A percentile compares a stretch with the other conserved stretches of the same genome.
These are phyloP conservation scores for Mortierella polycephala DNA, from an alignment of 371 early-diverging fungal species.

Conservation along the genomic window DNA sequence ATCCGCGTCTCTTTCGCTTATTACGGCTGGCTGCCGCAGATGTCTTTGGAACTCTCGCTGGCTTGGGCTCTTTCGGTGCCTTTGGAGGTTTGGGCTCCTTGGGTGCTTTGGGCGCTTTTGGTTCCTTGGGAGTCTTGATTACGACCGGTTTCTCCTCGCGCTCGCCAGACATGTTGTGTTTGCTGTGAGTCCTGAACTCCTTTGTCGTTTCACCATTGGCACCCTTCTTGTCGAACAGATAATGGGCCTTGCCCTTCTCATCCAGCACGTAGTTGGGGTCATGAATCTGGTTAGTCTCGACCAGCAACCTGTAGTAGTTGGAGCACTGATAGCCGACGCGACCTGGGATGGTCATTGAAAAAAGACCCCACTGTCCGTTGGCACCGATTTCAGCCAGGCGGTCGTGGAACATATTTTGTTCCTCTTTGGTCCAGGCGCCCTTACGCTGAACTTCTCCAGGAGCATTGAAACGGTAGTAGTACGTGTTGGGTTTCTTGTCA, in stretches of 20 bases:
- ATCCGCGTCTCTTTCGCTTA: constrained; percentile 61
- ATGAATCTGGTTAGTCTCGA: constrained; percentile 84
- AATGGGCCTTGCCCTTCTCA: constrained; percentile 88
- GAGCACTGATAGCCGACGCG: constrained; percentile 96
- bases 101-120: constrained; percentile 21
- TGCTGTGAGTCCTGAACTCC: constrained; percentile 81
- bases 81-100: constrained; percentile 38
- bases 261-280: constrained; percentile 93
- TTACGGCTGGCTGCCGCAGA: constrained; percentile 52
- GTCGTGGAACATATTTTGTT: constrained; percentile 82
- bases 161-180: constrained; percentile 36
- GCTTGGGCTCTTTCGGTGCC: constrained; percentile 41
- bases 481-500: constrained; percentile 91
- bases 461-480: constrained; percentile 96
- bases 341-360: constrained; percentile 94
- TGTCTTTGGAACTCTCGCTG: constrained; percentile 50
- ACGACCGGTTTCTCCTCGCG: constrained; percentile 43
- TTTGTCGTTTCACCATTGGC: constrained; percentile 81
- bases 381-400: constrained; percentile 88
- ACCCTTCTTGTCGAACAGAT: constrained; percentile 85
- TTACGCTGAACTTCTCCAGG: constrained; percentile 94
- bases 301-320: constrained; percentile 89
- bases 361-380: constrained; percentile 96
- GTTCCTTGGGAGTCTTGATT: constrained; percentile 15
- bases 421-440: constrained; percentile 90